Conservation (phyloP, 495 filamentous ascomycete genomes). For the Parathielavia hyrcaniae region DNA sequence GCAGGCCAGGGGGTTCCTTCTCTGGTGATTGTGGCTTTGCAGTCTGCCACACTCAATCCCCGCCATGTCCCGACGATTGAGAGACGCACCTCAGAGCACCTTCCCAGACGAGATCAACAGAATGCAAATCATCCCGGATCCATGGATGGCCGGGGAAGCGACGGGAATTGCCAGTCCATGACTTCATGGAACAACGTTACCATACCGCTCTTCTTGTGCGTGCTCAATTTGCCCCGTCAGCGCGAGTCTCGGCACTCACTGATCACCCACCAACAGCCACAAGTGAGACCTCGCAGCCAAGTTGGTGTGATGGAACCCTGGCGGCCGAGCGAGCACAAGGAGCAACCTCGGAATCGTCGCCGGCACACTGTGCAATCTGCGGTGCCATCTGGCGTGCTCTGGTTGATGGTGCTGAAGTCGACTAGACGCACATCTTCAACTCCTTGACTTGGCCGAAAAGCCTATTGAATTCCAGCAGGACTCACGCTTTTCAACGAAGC, state of each 20-base stretch:
- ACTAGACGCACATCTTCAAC: too few relatives aligned
- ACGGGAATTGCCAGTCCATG: too few relatives aligned
- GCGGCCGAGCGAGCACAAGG: neutral
- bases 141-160: too few relatives aligned
- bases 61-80: neutral
- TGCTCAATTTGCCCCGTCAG: conserved; percentile 4
- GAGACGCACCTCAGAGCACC: neutral
- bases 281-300: conserved; percentile 15
- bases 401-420: too few relatives aligned
- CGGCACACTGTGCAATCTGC: neutral
- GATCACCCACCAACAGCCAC: conserved; percentile 5
- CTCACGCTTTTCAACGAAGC: too few relatives aligned
- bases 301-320: conserved; percentile 11
- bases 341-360: neutral
- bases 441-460: neutral
- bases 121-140: too few relatives aligned
- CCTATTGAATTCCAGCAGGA: neutral
- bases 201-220: neutral
- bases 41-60: neutral
- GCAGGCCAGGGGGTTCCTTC: neutral
- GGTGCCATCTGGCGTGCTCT: neutral
- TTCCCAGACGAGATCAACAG: neutral
- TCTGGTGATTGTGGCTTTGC: conserved; percentile 2
- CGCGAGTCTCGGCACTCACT: conserved; percentile 13
- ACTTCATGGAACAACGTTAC: neutral